These are phyloP conservation scores for Starmerella floricola DNA, from an alignment of 805 yeast species.

Conservation along the genomic window DNA sequence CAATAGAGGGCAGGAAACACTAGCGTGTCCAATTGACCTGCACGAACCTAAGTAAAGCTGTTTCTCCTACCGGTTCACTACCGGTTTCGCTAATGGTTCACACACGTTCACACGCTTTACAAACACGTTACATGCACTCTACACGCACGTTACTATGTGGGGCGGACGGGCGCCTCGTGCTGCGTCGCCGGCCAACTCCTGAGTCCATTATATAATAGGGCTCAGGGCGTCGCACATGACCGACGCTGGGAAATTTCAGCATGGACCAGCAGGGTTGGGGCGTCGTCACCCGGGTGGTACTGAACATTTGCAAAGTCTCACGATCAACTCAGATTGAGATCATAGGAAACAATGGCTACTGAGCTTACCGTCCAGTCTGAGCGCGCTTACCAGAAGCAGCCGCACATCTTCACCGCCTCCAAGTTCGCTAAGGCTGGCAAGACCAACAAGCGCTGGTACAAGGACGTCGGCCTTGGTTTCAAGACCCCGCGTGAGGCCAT, in stretches of 20 bases:
- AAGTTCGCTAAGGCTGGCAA: conserved; percentile 93
- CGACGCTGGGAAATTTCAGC: conserved; percentile 5
- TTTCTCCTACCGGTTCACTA: too few relatives aligned
- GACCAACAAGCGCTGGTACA: conserved; percentile 99
- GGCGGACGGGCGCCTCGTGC: too few relatives aligned
- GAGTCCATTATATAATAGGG: conserved; percentile 14
- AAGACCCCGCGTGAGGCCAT: conserved; percentile 99
- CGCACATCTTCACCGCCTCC: conserved; percentile 99
- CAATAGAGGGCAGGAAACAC: too few relatives aligned
- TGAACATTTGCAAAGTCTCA: conserved; percentile 15
- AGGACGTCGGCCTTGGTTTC: conserved; percentile 99
- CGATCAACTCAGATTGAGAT: conserved; percentile 16
- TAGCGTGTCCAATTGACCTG: too few relatives aligned
- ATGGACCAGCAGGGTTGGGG: too few relatives aligned
- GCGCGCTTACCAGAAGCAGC: conserved; percentile 99
- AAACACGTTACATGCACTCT: too few relatives aligned
- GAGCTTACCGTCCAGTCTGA: conserved; percentile 99
- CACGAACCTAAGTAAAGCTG: too few relatives aligned
- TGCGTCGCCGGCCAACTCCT: too few relatives aligned
- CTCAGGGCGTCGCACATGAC: conserved; percentile 17
- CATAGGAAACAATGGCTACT: conserved; percentile 62
- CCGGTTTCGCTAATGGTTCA: too few relatives aligned
- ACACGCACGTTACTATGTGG: too few relatives aligned
- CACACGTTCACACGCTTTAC: too few relatives aligned
- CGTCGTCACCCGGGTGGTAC: background rate